These are phyloP conservation scores for Arctostaphylos glauca DNA, from an alignment of 148 eudicot genomes.

Conservation along the genomic window DNA sequence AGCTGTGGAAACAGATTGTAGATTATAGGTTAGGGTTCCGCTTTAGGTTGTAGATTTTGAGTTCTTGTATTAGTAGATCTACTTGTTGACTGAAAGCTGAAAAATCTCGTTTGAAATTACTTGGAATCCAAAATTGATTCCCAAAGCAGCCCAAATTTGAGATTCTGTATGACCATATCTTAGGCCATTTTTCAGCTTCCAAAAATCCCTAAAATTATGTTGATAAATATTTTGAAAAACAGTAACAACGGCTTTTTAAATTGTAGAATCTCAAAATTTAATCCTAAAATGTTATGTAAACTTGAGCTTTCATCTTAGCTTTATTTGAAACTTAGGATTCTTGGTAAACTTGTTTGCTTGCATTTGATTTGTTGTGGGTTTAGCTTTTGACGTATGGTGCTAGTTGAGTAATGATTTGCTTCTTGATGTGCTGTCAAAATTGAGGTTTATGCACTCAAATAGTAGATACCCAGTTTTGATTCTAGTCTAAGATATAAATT, in stretches of 20 bases:
- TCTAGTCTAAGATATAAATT: not conserved
- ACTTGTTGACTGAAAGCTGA: not conserved
- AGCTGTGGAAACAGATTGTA: no score
- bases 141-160: not conserved
- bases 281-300: not conserved
- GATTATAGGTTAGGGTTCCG: not conserved
- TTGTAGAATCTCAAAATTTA: not conserved
- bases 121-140: not conserved
- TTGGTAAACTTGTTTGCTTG: slow-evolving; percentile 6
- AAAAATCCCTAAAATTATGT: not conserved
- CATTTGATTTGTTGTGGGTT: slow-evolving; percentile 2
- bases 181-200: not conserved
- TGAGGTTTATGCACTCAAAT: not conserved
- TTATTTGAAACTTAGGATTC: not conserved
- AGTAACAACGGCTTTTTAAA: not conserved
- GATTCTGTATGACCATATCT: not conserved
- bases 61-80: not conserved
- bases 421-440: not conserved
- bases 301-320: not conserved
- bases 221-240: not conserved
- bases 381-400: slow-evolving; percentile 1
- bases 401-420: not conserved
- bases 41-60: not conserved
- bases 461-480: not conserved
- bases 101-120: not conserved